Evolutionary conservation across 345 rosid species (phyloP).

Genomic region (Toxicodendron radicans): DNA sequence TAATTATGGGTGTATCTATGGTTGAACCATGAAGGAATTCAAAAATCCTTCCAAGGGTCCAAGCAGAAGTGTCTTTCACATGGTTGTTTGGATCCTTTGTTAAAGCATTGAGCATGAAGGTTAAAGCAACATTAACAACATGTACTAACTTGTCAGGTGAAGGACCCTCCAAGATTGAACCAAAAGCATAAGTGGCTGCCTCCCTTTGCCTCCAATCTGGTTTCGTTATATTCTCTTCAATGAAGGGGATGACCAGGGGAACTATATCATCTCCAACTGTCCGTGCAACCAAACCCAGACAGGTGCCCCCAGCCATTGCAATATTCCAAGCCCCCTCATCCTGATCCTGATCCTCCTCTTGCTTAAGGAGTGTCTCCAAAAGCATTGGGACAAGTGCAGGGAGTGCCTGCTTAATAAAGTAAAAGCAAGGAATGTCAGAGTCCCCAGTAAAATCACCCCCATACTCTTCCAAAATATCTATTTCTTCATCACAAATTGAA

Average conservation of each 20-base stretch:
- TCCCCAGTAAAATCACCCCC: constrained; percentile 50
- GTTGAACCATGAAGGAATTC: constrained; percentile 48
- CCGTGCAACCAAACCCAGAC: constrained; percentile 38
- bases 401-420: constrained; percentile 62
- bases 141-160: constrained; percentile 32
- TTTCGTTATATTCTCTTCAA: constrained; percentile 35
- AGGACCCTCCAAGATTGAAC: constrained; percentile 37
- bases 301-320: constrained; percentile 48
- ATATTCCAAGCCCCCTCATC: constrained; percentile 79
- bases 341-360: constrained; percentile 71
- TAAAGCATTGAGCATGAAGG: constrained; percentile 42
- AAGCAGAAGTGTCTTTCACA: constrained; percentile 48
- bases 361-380: constrained; percentile 66
- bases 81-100: constrained; percentile 43
- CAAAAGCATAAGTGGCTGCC: constrained; percentile 38
- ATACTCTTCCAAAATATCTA: constrained; percentile 62
- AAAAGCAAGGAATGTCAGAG: constrained; percentile 56
- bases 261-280: constrained; percentile 39
- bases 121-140: constrained; percentile 24
- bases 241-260: constrained; percentile 34
- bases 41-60: constrained; percentile 48
- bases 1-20: constrained; percentile 36
- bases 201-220: constrained; percentile 41
- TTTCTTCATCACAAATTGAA: constrained; percentile 70
- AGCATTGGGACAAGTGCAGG: constrained; percentile 58